These are phyloP conservation scores for Lepidium sativum DNA, from an alignment of 345 rosid species.

Conservation along the genomic window DNA sequence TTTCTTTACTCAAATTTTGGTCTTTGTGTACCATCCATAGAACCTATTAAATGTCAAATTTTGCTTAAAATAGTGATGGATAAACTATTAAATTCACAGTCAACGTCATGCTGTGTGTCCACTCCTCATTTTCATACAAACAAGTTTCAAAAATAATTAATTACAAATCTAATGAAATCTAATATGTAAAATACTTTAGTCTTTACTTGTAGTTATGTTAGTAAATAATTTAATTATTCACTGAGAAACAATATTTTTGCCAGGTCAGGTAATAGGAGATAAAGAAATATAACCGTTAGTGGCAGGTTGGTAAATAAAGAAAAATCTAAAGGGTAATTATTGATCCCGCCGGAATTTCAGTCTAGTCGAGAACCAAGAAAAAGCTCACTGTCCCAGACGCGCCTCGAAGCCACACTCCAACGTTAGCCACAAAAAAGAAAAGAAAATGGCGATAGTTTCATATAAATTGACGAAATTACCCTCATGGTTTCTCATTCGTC, in stretches of 20 bases:
- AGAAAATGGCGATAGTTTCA: not conserved
- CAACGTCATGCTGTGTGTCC: constrained; percentile 25
- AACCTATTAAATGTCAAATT: constrained; percentile 17
- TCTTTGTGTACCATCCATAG: constrained; percentile 11
- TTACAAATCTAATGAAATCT: not conserved
- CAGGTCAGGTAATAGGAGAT: constrained; percentile 16
- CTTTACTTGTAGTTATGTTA: not conserved
- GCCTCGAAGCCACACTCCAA: constrained; percentile 17
- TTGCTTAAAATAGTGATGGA: not conserved
- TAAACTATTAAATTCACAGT: constrained; percentile 17
- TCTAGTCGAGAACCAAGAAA: constrained; percentile 22
- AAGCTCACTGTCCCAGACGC: constrained; percentile 37
- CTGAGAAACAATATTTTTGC: not conserved
- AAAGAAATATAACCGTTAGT: constrained; percentile 44
- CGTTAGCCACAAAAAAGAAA: not conserved
- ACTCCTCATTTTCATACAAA: constrained; percentile 17
- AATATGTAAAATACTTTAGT: not conserved
- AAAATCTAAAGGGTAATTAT: not conserved
- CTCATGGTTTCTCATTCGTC: not conserved
- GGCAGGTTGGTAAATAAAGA: constrained; percentile 27
- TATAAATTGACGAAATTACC: not conserved
- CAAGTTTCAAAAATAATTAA: not conserved
- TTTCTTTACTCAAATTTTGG: constrained; percentile 24
- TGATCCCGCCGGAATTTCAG: constrained; percentile 47
- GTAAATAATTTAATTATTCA: not conserved